Conservation (phyloP, 371 early-diverging fungal genomes). For the Saksenaea oblongispora region DNA sequence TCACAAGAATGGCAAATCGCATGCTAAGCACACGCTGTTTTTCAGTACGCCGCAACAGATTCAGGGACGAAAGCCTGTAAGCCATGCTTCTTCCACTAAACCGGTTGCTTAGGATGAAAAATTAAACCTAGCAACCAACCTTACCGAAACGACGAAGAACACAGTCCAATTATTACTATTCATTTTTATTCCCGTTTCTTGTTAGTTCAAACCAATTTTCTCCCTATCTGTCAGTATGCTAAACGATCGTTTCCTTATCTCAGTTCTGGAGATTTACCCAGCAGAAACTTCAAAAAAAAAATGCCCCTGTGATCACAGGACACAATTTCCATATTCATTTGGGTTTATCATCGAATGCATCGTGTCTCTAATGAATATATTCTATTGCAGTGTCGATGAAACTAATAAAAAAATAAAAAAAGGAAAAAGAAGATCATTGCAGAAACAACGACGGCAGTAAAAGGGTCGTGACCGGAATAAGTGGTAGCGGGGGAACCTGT, state of each 20-base stretch:
- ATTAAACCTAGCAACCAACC: neutral
- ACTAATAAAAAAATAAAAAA: neutral
- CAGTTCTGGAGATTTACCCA: neutral
- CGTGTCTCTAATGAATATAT: neutral
- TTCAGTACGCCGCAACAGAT: neutral
- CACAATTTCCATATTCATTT: neutral
- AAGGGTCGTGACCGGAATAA: neutral
- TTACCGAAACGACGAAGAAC: no score
- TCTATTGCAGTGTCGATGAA: neutral
- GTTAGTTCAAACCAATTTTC: neutral
- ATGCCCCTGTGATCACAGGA: neutral
- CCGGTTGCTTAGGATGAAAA: neutral
- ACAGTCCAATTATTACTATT: no score
- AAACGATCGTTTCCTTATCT: neutral
- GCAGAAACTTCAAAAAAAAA: neutral
- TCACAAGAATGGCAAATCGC: neutral
- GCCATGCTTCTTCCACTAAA: neutral
- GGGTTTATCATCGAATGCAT: neutral
- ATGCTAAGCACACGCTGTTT: neutral
- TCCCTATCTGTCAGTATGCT: neutral
- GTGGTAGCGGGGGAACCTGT: neutral
- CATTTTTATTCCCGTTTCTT: neutral
- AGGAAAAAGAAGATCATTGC: neutral
- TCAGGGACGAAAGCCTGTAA: neutral
- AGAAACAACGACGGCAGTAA: no score